These are phyloP conservation scores for Vitis amurensis DNA, from an alignment of 164 flowering plant species.

Conservation along the genomic window DNA sequence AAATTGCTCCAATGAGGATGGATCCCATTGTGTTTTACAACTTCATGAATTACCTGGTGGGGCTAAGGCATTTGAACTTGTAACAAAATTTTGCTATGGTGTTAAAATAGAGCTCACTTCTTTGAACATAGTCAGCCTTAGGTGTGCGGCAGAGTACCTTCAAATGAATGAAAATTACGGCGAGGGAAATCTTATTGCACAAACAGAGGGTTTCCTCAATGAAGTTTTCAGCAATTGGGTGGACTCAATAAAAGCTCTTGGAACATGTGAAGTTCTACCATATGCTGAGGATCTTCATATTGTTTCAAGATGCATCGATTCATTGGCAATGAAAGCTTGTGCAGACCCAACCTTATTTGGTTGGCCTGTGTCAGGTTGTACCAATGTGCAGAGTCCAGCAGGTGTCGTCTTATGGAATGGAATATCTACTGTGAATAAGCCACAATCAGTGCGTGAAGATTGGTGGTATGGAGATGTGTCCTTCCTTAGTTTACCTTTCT, in stretches of 20 bases:
- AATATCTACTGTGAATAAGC: conserved; percentile 28
- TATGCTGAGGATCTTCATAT: conserved; percentile 49
- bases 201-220: conserved; percentile 46
- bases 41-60: conserved; percentile 56
- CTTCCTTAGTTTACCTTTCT: conserved; percentile 35
- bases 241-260: conserved; percentile 54
- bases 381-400: conserved; percentile 4
- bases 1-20: conserved; percentile 26
- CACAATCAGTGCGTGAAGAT: conserved; percentile 26
- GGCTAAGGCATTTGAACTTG: conserved; percentile 48
- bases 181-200: conserved; percentile 47
- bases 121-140: conserved; percentile 39
- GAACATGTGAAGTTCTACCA: conserved; percentile 47
- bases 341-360: conserved; percentile 39
- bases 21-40: conserved; percentile 25
- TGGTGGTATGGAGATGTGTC: conserved; percentile 67
- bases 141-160: conserved; percentile 60
- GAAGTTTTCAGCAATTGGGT: conserved; percentile 48
- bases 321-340: conserved; percentile 55
- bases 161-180: conserved; percentile 51
- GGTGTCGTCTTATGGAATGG: conserved; percentile 45
- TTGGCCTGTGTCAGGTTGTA: conserved; percentile 30
- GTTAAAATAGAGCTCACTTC: conserved; percentile 51
- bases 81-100: conserved; percentile 56
- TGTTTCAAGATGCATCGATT: conserved; percentile 49